Conservation (phyloP, 495 filamentous ascomycete genomes). For the Penicillium atrosanguineum region DNA sequence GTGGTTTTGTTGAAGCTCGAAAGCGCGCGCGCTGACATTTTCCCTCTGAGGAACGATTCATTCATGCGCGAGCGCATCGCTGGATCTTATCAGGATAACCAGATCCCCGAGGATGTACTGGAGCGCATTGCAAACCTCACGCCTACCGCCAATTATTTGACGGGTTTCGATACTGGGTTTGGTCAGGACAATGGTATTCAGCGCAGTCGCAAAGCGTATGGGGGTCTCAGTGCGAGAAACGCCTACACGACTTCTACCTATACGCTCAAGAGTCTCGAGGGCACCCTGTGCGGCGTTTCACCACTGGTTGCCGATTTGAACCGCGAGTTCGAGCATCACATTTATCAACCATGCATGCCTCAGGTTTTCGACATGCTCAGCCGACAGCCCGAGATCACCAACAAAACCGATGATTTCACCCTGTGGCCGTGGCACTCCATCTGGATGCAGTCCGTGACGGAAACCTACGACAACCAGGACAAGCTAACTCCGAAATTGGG, state of each 20-base stretch:
- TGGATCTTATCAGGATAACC: constrained; percentile 28
- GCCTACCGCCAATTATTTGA: constrained; percentile 40
- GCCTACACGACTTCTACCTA: constrained; percentile 46
- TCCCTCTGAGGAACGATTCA: constrained; percentile 45
- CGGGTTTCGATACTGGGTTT: constrained; percentile 42
- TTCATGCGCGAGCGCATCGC: constrained; percentile 40
- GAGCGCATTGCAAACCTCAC: constrained; percentile 40
- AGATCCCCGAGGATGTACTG: constrained; percentile 27
- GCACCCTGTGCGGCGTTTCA: constrained; percentile 46
- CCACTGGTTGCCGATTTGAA: constrained; percentile 51
- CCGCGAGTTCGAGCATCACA: constrained; percentile 44
- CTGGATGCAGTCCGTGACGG: constrained; percentile 51
- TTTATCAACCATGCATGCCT: constrained; percentile 50
- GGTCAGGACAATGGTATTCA: constrained; percentile 16
- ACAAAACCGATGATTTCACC: constrained; percentile 27
- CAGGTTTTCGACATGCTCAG: constrained; percentile 43
- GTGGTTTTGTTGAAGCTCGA: constrained; percentile 48
- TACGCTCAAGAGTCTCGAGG: constrained; percentile 47
- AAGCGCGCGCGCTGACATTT: constrained; percentile 48
- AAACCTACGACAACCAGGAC: constrained; percentile 45
- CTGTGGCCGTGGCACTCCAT: constrained; percentile 43
- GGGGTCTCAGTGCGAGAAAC: constrained; percentile 44
- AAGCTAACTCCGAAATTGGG: constrained; percentile 40
- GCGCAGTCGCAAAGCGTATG: constrained; percentile 28
- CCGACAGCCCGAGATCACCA: constrained; percentile 24